Base-by-base conservation (phyloP, 768 basidiomycete genomes). In the Russula emetica region DNA sequence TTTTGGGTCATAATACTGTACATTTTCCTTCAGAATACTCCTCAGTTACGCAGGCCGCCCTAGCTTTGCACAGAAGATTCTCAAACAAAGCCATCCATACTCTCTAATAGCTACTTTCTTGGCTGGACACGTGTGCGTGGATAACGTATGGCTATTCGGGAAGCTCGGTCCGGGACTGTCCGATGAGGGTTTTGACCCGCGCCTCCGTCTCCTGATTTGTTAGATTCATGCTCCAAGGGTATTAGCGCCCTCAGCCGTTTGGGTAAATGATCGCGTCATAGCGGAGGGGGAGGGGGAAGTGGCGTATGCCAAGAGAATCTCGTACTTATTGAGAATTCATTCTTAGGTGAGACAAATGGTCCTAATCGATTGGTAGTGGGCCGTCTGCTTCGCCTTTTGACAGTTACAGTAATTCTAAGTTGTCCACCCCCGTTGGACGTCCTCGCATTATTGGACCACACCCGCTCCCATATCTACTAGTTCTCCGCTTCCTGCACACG, bases 301-400 rank as follows among this genome's bases (percentile, higher is more conserved):
- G 50, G 24, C 16, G 13, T 36, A 13, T 32, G 57, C 58, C 62
- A 59, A 63, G 58, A 14, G 4, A 42, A 42, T 32, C 28, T 53
- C 18, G 42, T 45, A 7, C 16, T 36, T 54, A 34, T 38, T 11
- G 40, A 53, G 7, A 58, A 51, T 18, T 5, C 20, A 4, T 56
- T 20, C 22, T 22, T 45, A 28, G 22, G 50, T 45, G 50, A 52
- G 49, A 16, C n/a, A 18, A 51, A 10, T 14, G 22, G 8, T 22
- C 52, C 24, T 16, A 6, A 32, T 32, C 32, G 32, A 32, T 32
- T 32, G 32, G 32, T 8, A 32, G 8, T 18, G n/a, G n/a, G n/a
- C n/a, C 0, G 4, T 20, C 32, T 38, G 42, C 32, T n/a, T 55
- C 34, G 7, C 22, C 34, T 34, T 34, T 10, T 40, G 38, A 38